These are phyloP conservation scores for Prunus mume DNA, from an alignment of 306 rosid species.

Conservation along the genomic window DNA sequence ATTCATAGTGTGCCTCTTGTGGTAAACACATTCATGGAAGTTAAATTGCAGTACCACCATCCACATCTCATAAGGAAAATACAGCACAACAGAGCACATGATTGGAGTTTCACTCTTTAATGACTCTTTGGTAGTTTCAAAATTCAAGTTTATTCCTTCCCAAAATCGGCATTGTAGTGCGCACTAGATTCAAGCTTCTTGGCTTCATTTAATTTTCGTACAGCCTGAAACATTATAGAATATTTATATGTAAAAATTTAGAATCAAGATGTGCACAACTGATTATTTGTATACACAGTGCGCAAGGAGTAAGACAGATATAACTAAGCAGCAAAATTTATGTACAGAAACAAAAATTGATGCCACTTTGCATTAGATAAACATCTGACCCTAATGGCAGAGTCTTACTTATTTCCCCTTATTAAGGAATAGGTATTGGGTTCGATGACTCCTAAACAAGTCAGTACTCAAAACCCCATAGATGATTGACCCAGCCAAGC, in stretches of 20 bases:
- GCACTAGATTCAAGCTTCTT: constrained; percentile 87
- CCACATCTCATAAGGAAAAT: not conserved
- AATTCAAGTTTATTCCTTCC: constrained; percentile 48
- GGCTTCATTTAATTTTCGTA: constrained; percentile 60
- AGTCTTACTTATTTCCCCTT: not conserved
- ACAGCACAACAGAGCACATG: not conserved
- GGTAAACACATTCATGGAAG: constrained; percentile 2
- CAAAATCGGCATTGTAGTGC: constrained; percentile 79
- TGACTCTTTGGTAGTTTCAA: not conserved
- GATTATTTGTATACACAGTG: not conserved
- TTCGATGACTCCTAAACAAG: not conserved
- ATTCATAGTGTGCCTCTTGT: not conserved
- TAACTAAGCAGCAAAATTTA: not conserved
- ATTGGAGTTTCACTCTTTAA: not conserved
- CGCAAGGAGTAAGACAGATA: not conserved
- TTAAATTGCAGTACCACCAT: not conserved
- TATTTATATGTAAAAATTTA: not conserved
- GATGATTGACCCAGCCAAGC: not conserved
- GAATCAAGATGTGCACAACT: not conserved
- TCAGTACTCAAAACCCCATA: not conserved
- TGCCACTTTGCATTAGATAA: not conserved
- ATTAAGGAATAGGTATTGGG: not conserved
- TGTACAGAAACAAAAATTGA: constrained; percentile 1
- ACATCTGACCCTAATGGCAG: not conserved
- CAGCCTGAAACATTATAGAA: constrained; percentile 54